Percentiles rank a stretch among this genome's conserved stretches.
Evolutionary conservation across 1,284 basidiomycete species (phyloP).

Genomic region (Pseudozyma pruni): DNA sequence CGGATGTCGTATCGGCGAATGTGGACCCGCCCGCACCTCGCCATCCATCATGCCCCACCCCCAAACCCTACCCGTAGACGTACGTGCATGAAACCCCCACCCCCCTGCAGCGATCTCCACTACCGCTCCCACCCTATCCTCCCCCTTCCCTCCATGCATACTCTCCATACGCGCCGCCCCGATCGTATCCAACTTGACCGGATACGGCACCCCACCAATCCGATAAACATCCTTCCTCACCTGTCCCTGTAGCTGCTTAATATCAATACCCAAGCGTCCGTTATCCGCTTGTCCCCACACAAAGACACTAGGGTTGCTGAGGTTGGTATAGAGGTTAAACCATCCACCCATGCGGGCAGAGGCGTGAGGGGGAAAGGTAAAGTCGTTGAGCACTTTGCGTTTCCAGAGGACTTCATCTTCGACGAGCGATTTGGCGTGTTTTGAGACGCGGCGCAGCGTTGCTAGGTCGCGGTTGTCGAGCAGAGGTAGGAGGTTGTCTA

Average conservation of each 20-base stretch:
- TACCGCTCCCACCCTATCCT: constrained; percentile 6
- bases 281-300: constrained; percentile 41
- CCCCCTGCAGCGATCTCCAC: constrained; percentile 46
- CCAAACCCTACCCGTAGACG: constrained; percentile 34
- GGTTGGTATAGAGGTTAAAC: constrained; percentile 43
- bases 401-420: constrained; percentile 49
- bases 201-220: constrained; percentile 40
- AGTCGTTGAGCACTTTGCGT: constrained; percentile 38
- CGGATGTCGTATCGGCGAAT: constrained; percentile 2
- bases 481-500: constrained; percentile 34
- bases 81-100: constrained; percentile 51
- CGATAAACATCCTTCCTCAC: neutral
- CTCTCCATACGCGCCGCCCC: neutral
- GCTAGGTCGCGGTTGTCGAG: constrained; percentile 32
- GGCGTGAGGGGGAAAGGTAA: constrained; percentile 41
- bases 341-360: constrained; percentile 40
- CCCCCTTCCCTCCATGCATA: neutral
- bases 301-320: constrained; percentile 33
- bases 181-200: constrained; percentile 13
- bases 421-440: constrained; percentile 11
- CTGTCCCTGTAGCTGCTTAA: neutral
- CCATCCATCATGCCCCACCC: constrained; percentile 49
- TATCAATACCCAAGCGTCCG: constrained; percentile 27
- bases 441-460: constrained; percentile 19
- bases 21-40: constrained; percentile 1